Conservation (phyloP, 2,329 filamentous ascomycete genomes). For the Apiospora phragmitis region DNA sequence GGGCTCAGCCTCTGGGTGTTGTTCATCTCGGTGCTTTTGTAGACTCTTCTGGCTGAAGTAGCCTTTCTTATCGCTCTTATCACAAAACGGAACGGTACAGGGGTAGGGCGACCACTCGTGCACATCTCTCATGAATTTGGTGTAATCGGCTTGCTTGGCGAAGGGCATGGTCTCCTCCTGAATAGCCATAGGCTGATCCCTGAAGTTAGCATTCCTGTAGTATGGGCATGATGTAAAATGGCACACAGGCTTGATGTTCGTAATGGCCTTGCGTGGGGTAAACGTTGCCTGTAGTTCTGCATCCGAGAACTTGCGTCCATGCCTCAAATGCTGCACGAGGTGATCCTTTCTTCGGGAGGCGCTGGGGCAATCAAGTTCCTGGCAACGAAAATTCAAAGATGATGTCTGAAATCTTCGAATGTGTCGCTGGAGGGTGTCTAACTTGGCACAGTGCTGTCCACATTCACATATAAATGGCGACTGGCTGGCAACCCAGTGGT, state of each 20-base stretch:
- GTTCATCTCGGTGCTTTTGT: not conserved
- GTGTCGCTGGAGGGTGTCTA: not conserved
- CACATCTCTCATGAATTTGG: not conserved
- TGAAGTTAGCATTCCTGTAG: not conserved
- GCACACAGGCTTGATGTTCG: not conserved
- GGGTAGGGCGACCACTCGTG: not conserved
- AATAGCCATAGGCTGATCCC: not conserved
- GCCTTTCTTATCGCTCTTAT: not conserved
- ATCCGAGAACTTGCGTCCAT: not conserved
- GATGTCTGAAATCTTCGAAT: not conserved
- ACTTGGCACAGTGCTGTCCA: not conserved
- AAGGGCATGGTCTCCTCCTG: not conserved
- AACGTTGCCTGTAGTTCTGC: not conserved
- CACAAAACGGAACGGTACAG: not conserved
- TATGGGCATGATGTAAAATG: not conserved
- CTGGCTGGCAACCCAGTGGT: not conserved
- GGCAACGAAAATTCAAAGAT: not conserved
- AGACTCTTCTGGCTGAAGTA: not conserved
- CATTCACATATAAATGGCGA: not conserved
- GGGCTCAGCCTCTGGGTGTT: not conserved
- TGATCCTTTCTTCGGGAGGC: not conserved
- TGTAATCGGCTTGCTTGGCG: not conserved
- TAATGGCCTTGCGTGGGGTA: no score
- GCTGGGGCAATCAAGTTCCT: not conserved
- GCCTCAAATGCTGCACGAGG: not conserved